A percentile compares a stretch with the other conserved stretches of the same genome.
Conservation (phyloP, 2,329 filamentous ascomycete genomes). For the Colletotrichum tamarilloi region DNA sequence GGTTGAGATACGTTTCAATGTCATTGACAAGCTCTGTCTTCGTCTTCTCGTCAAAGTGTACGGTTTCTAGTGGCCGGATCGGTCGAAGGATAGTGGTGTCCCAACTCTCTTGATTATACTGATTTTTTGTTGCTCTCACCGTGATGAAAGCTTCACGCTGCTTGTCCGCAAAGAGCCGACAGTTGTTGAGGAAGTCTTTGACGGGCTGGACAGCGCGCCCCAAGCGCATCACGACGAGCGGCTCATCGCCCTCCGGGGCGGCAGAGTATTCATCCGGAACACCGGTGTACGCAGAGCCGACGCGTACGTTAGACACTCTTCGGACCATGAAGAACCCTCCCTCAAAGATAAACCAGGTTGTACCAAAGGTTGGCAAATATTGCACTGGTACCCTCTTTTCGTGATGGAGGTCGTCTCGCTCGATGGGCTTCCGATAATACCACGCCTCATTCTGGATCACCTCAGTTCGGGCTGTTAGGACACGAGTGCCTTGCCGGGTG, state of each 20-base stretch:
- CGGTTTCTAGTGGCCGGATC: constrained; percentile 43
- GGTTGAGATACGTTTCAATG: constrained; percentile 73
- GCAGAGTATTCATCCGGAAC: constrained; percentile 46
- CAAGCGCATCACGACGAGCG: constrained; percentile 51
- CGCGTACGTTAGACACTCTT: constrained; percentile 40
- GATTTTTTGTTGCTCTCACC: constrained; percentile 45
- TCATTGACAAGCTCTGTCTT: constrained; percentile 77
- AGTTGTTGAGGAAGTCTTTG: constrained; percentile 44
- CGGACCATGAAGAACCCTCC: constrained; percentile 49
- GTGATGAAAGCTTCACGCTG: constrained; percentile 50
- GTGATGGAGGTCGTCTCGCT: constrained; percentile 45
- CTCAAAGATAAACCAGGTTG: constrained; percentile 48
- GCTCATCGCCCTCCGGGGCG: constrained; percentile 49
- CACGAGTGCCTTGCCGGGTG: constrained; percentile 42
- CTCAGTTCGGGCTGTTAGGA: constrained; percentile 49
- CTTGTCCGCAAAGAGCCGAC: constrained; percentile 45
- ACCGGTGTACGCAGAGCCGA: constrained; percentile 28
- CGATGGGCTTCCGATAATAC: constrained; percentile 40
- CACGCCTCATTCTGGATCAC: constrained; percentile 45
- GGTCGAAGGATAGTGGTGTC: constrained; percentile 46
- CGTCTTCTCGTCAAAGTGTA: constrained; percentile 49
- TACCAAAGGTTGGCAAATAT: constrained; percentile 51
- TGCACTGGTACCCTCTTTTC: constrained; percentile 49
- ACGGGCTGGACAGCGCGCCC: constrained; percentile 47
- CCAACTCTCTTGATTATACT: constrained; percentile 45